These are phyloP conservation scores for Nakazawaea laoshanensis DNA, from an alignment of 805 yeast species.

Conservation along the genomic window DNA sequence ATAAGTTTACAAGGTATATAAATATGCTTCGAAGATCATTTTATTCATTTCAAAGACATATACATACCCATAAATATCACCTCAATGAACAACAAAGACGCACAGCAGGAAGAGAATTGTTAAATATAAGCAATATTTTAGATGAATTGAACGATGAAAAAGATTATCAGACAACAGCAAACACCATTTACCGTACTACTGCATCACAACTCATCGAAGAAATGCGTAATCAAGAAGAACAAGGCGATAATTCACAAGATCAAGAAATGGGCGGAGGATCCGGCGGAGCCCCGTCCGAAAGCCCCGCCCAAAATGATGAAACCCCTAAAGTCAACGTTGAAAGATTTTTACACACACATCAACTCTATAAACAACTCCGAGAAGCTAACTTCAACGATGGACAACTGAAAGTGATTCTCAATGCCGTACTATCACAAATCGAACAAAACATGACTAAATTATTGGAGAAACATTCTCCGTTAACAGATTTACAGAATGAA, in stretches of 20 bases:
- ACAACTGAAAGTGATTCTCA: conserved; percentile 55
- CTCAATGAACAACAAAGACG: background rate
- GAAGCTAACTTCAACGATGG: conserved; percentile 49
- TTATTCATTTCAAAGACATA: no score
- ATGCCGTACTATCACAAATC: conserved; percentile 26
- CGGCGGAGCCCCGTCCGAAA: background rate
- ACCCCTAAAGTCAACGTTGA: conserved; percentile 15
- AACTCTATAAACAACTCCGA: conserved; percentile 43
- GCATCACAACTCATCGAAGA: conserved; percentile 8
- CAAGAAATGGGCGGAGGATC: background rate
- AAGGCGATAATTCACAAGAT: conserved; percentile 1
- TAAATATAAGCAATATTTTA: conserved; percentile 7
- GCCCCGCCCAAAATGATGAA: no score
- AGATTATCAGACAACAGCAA: background rate
- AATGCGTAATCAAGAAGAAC: conserved; percentile 2
- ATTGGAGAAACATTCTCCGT: conserved; percentile 37
- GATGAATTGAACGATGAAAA: conserved; percentile 8
- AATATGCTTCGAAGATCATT: no score
- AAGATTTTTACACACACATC: conserved; percentile 52
- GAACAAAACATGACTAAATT: conserved; percentile 35
- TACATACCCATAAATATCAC: background rate
- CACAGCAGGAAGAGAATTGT: background rate
- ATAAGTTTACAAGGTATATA: no score
- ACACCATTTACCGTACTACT: conserved; percentile 5
- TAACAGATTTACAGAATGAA: conserved; percentile 78